A percentile compares a stretch with the other conserved stretches of the same genome.
These are phyloP conservation scores for Strombidium stylifer DNA, from an alignment of 73 alveolate genomes.

Conservation along the genomic window DNA sequence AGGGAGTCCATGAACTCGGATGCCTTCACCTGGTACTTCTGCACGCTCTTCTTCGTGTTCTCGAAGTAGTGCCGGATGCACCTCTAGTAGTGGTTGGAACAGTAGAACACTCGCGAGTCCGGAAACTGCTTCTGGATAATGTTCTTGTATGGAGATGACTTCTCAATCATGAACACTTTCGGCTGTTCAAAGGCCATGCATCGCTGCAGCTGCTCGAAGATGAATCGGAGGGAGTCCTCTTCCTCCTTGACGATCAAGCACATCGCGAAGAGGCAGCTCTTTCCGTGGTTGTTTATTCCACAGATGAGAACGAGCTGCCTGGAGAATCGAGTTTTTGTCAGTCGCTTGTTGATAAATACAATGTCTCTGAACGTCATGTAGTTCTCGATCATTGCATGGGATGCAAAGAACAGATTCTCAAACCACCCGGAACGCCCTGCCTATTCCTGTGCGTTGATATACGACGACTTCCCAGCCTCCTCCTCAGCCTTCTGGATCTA, in stretches of 20 bases:
- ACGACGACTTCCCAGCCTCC: not conserved
- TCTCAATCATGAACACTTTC: conserved; percentile 5
- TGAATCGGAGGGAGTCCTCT: no score
- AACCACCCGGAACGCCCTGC: conserved; percentile 1
- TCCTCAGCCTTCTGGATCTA: conserved; percentile 6
- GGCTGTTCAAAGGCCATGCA: no score
- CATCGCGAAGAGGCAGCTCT: conserved; percentile 3
- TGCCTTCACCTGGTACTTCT: conserved; percentile 7
- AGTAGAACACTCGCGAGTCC: conserved; percentile 13
- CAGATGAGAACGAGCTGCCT: conserved; percentile 14
- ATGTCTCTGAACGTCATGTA: conserved; percentile 34
- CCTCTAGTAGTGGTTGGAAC: conserved; percentile 20
- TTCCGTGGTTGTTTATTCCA: conserved; percentile 27
- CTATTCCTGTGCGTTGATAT: not conserved
- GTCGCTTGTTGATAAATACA: conserved; percentile 18
- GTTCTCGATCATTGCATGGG: conserved; percentile 19
- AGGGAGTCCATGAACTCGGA: not conserved
- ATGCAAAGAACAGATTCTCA: not conserved
- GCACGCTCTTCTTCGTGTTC: not conserved
- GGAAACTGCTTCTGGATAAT: not conserved
- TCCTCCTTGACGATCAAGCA: conserved; percentile 19
- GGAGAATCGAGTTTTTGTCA: conserved; percentile 27
- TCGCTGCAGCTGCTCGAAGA: no score
- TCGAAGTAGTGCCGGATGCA: conserved; percentile 24
- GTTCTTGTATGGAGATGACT: conserved; percentile 1